Evolutionary conservation across 2,329 filamentous ascomycete species (phyloP), one percentile per base, ranked within the genome.

Genomic region (Beauveria medogensis): DNA sequence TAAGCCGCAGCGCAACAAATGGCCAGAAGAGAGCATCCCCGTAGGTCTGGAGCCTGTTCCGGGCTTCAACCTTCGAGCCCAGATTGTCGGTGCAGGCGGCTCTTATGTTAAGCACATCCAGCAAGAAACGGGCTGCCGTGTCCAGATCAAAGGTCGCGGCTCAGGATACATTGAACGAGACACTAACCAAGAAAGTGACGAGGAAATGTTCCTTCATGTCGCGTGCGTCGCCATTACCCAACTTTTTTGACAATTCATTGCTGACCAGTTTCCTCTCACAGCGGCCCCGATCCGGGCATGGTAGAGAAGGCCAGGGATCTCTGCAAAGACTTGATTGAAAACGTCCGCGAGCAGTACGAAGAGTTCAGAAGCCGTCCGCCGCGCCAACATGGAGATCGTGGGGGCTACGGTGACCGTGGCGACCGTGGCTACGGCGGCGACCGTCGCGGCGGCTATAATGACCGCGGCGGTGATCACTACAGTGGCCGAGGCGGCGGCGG

Each of bases 101-200:
- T 89, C 91, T 48, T 97, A 97, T 71, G 94, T 99, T 63, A 99
- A 99, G 76, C 93, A 97, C 71, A 97, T 99, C 66, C 94, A 97
- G 75, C 87, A 92, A 71, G 92, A 96, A 75, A 97, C 94, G 16
- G 84, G 90, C 64, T 97, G 94, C 73, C 90, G 93, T 67, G 94
- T 99, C 28, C 94, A 99, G 74, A 99, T 99, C 77, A 99, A 99
- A 73, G 94, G 94, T 20, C 91, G 90, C 65, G 92, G 92, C 44
- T 97, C 92, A 58, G 94, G 94, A 16, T 99, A 96, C 72, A 87
- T 96, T 70, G 94, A 99, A 73, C 86, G 88, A 52, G 85, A 88
- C 37, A 95, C 92, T n/a, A 90, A 90, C 65, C 84, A 80, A 47
- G 94, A 99, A 75, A 96, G 91, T 66, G 93, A 99, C 53, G 93